phyloP scores from a whole-genome alignment of 208 protist species.

The Leishmania arabica region DNA sequence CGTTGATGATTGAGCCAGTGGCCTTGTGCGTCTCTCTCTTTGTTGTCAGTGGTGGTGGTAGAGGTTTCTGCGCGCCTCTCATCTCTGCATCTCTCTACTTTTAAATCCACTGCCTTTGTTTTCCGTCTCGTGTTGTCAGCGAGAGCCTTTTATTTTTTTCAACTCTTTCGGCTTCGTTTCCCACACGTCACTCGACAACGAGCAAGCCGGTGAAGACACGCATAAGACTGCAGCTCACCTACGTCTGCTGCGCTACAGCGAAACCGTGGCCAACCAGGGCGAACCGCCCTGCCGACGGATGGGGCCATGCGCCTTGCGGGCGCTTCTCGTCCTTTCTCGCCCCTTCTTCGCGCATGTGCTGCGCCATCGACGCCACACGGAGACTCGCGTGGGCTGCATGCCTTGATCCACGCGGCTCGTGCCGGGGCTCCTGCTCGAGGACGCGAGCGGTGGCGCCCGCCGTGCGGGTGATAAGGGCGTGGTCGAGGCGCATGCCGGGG shows the following conservation, averaged over 20 bases:
- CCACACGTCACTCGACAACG: no score
- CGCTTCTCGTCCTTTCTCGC: background rate
- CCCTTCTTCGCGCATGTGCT: background rate
- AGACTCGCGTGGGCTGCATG: background rate
- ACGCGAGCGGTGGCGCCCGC: background rate
- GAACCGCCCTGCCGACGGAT: background rate
- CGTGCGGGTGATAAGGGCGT: background rate
- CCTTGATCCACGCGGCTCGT: background rate
- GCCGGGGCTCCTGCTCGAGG: background rate
- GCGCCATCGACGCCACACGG: background rate
- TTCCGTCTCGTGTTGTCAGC: no score
- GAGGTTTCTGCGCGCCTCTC: background rate
- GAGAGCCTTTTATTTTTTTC: no score
- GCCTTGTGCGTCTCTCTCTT: background rate
- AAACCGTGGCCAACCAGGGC: background rate
- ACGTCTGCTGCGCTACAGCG: no score
- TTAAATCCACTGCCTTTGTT: no score
- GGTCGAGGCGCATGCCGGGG: background rate
- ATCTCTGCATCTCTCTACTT: background rate
- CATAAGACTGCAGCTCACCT: background rate
- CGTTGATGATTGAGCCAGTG: background rate
- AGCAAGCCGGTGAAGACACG: no score
- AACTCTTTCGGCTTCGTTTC: no score
- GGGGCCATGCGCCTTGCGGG: background rate
- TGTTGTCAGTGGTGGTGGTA: background rate